phyloP scores from a whole-genome alignment of 2,329 filamentous ascomycete species.

The Pezicula radicicola region DNA sequence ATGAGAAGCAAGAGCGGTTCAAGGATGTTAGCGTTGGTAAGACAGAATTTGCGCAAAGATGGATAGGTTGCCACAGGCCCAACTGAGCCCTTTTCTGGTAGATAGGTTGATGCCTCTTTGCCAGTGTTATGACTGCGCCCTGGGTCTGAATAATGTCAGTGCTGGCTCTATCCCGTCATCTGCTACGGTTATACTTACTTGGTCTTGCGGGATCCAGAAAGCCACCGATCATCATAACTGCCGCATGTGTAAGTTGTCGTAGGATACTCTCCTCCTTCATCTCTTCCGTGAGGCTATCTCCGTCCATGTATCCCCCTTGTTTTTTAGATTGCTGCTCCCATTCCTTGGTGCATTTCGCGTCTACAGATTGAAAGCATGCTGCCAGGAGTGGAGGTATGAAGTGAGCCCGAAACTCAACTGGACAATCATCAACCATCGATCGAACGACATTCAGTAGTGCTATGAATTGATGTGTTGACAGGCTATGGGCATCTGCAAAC shows the following conservation, averaged over 20 bases:
- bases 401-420: slow-evolving; percentile 68
- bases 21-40: slow-evolving; percentile 73
- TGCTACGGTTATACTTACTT: slow-evolving; percentile 43
- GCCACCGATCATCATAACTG: slow-evolving; percentile 86
- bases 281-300: slow-evolving; percentile 83
- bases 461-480: slow-evolving; percentile 91
- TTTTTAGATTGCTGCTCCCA: slow-evolving; percentile 75
- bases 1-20: slow-evolving; percentile 90
- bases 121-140: slow-evolving; percentile 8
- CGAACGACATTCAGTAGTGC: slow-evolving; percentile 88
- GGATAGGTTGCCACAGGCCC: slow-evolving; percentile 31
- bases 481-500: slow-evolving; percentile 74
- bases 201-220: slow-evolving; percentile 74
- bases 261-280: slow-evolving; percentile 98
- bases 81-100: slow-evolving; percentile 7
- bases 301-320: slow-evolving; percentile 60
- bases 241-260: slow-evolving; percentile 86
- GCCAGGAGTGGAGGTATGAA: slow-evolving; percentile 85
- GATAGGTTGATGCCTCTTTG: slow-evolving; percentile 27
- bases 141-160: slow-evolving; percentile 13
- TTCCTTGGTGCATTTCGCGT: slow-evolving; percentile 80
- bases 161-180: not conserved
- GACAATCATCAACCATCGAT: slow-evolving; percentile 89
- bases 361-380: slow-evolving; percentile 80
- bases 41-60: slow-evolving; percentile 76